Conservation (phyloP, 345 rosid species). For the Sapria himalayana region DNA sequence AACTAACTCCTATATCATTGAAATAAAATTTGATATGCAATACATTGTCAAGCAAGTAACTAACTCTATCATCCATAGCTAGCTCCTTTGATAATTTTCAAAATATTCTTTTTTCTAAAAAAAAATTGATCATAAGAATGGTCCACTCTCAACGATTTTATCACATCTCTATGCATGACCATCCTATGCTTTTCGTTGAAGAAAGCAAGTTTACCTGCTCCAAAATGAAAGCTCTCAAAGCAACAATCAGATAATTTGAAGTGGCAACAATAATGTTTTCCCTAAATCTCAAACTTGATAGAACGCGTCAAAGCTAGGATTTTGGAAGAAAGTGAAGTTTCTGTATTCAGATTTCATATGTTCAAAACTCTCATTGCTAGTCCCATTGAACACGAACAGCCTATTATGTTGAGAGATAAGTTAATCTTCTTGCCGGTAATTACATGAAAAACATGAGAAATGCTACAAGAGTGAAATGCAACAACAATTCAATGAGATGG, state of each 20-base stretch:
- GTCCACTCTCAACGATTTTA: constrained; percentile 52
- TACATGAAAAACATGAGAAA: constrained; percentile 36
- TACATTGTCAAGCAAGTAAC: no score
- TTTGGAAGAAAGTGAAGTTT: constrained; percentile 27
- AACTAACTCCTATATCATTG: no score
- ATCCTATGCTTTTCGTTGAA: constrained; percentile 50
- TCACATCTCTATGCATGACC: constrained; percentile 57
- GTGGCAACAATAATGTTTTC: constrained; percentile 73
- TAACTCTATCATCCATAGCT: no score
- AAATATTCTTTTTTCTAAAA: no score
- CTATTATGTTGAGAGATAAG: constrained; percentile 33
- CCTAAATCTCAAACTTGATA: constrained; percentile 48
- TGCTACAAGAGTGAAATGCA: constrained; percentile 19
- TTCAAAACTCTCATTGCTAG: constrained; percentile 40
- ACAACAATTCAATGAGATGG: constrained; percentile 28
- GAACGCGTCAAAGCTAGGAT: constrained; percentile 55
- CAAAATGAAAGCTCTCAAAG: constrained; percentile 34
- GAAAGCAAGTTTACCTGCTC: constrained; percentile 26
- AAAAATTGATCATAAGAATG: no score
- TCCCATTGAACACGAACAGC: constrained; percentile 29
- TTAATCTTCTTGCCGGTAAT: constrained; percentile 51
- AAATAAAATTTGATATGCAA: no score
- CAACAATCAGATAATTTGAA: constrained; percentile 52
- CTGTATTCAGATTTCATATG: constrained; percentile 34
- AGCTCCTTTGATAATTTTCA: no score